These are phyloP conservation scores for Mycena venus DNA, from an alignment of 768 basidiomycete species.

Conservation along the genomic window DNA sequence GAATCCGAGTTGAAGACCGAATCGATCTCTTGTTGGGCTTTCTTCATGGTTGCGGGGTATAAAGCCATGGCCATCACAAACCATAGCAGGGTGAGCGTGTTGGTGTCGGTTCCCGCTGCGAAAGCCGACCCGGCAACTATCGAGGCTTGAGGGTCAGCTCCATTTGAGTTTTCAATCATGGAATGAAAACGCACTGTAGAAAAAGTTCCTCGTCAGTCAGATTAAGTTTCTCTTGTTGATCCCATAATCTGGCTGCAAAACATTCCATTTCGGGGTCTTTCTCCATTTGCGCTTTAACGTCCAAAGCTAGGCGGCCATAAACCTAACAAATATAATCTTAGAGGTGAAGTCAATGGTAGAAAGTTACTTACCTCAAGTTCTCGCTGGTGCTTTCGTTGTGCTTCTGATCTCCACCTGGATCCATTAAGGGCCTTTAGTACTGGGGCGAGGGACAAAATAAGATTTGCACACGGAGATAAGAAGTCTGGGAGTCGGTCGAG, in stretches of 20 bases:
- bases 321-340: background rate
- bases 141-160: no score
- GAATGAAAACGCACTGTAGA: background rate
- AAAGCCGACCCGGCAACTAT: background rate
- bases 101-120: background rate
- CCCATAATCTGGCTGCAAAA: background rate
- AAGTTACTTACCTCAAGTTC: background rate
- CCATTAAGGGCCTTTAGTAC: no score
- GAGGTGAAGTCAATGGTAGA: background rate
- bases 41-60: background rate
- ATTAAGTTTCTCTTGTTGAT: background rate
- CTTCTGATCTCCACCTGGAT: background rate
- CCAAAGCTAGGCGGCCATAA: background rate
- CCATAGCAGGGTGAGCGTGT: background rate
- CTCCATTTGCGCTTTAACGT: background rate
- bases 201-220: background rate
- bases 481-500: no score
- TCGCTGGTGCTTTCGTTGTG: background rate
- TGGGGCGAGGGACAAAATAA: background rate
- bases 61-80: slow-evolving; percentile 5
- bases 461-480: background rate
- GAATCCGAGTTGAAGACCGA: background rate
- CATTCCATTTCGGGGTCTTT: background rate
- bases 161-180: background rate
- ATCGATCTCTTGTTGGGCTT: slow-evolving; percentile 2